Percentiles rank a stretch among this genome's conserved stretches.
Conservation (phyloP, 352 stramenopile genomes). For the Globisporangium cylindrosporum region DNA sequence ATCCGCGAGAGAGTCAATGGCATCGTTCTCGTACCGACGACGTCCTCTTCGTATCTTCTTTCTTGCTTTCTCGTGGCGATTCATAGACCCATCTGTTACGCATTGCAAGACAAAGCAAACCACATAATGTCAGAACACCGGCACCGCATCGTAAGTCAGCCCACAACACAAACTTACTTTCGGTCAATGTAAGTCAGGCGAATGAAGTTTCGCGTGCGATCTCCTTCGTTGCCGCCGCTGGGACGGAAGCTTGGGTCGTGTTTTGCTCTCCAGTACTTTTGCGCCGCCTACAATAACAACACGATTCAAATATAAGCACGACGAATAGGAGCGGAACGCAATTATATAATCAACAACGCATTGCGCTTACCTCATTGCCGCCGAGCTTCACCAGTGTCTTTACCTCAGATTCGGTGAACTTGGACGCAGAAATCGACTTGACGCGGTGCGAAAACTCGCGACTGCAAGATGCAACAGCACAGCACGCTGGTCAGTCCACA, state of each 20-base stretch:
- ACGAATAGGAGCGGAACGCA: neutral
- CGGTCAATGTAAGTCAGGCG: constrained; percentile 85
- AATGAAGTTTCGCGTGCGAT: constrained; percentile 89
- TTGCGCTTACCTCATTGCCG: constrained; percentile 77
- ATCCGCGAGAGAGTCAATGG: neutral
- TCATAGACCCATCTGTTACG: constrained; percentile 71
- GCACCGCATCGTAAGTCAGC: neutral
- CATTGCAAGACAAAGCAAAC: neutral
- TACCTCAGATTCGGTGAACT: constrained; percentile 91
- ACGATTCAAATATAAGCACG: neutral
- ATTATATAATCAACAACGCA: neutral
- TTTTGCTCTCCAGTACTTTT: constrained; percentile 84
- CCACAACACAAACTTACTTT: constrained; percentile 43
- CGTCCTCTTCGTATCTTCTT: constrained; percentile 34
- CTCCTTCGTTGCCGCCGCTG: constrained; percentile 64
- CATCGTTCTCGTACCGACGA: constrained; percentile 29
- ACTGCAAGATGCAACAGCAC: constrained; percentile 24
- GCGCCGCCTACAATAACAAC: constrained; percentile 42
- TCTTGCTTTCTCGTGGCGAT: constrained; percentile 53
- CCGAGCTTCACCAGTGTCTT: constrained; percentile 87
- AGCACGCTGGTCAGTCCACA: neutral
- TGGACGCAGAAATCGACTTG: constrained; percentile 94
- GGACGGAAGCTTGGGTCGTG: constrained; percentile 81
- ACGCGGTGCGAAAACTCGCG: constrained; percentile 92
- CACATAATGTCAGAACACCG: neutral